Base-by-base conservation (phyloP, 495 filamentous ascomycete species). In the Haplographium delicatum region DNA sequence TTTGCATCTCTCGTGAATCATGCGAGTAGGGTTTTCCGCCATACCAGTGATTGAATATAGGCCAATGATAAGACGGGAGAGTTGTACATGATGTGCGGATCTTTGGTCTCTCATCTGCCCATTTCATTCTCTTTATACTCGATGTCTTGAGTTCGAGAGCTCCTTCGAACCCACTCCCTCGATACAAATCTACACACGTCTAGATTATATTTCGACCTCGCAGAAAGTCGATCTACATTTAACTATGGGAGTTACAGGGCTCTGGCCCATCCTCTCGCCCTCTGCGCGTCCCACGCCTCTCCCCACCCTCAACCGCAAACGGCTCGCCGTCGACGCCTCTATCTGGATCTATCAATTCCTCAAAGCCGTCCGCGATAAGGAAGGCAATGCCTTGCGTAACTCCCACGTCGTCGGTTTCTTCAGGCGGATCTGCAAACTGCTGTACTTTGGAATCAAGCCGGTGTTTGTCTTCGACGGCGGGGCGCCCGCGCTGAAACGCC, bases 321-420 rank as follows among this genome's bases (percentile, higher is more conserved):
- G 93, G 19, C 82, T 98, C 51, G 93, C 93, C 24, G 88, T 98
- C 65, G 93, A 98, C 68, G 93, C 94, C 44, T 95, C 89, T 2
- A 98, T 97, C 61, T 98, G 93, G 93, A 96, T 98, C 51, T 98
- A 98, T 71, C 93, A 98, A 64, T 98, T 98, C 63, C 79, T 98
- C 54, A 98, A 98, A 70, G 93, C 93, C 15, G 94, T 98, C 1
- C 89, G 93, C 59, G 93, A 98, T 68, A 95, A 96, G 61, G 93
- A 98, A 69, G 93, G 93, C 31, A 95, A 98, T 62, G 94, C 93
- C 1, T 78, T 98, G 23, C 88, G 90, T 46, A 98, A 95, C 67
- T 88, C 84, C 15, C 93, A 98, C 58, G 76, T 98, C 50, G 88
- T 98, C 40, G 93, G 94, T 24, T 98, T 98, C 80, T 98, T 96